Percentiles rank a stretch among this genome's conserved stretches.
phyloP scores from a whole-genome alignment of 2,329 filamentous ascomycete species.

The Aaosphaeria pasadenensis region DNA sequence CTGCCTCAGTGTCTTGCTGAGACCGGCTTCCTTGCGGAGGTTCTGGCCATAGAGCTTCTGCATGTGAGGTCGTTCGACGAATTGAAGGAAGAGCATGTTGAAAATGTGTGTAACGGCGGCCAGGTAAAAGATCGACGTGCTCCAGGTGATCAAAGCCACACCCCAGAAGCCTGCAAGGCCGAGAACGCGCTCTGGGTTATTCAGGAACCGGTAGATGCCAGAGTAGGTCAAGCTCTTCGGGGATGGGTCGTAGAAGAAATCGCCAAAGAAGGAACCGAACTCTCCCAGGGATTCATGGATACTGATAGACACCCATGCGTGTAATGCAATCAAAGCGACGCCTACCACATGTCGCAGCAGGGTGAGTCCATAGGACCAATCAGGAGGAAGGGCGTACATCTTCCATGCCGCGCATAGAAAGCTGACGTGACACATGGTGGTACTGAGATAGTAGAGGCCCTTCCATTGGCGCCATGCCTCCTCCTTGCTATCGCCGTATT shows the following conservation, averaged over 20 bases:
- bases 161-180: slow-evolving; percentile 96
- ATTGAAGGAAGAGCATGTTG: slow-evolving; percentile 83
- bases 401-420: slow-evolving; percentile 94
- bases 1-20: slow-evolving; percentile 86
- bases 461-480: slow-evolving; percentile 99
- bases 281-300: slow-evolving; percentile 95
- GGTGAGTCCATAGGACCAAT: slow-evolving; percentile 85
- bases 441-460: slow-evolving; percentile 88
- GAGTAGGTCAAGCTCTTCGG: slow-evolving; percentile 84
- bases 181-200: slow-evolving; percentile 93
- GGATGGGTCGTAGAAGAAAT: slow-evolving; percentile 93
- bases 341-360: slow-evolving; percentile 86
- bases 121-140: slow-evolving; percentile 78
- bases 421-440: slow-evolving; percentile 83
- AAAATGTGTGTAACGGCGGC: slow-evolving; percentile 83
- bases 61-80: slow-evolving; percentile 96
- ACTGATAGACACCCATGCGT: slow-evolving; percentile 88
- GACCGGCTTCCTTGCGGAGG: slow-evolving; percentile 80
- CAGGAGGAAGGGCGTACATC: slow-evolving; percentile 82
- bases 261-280: slow-evolving; percentile 98
- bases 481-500: slow-evolving; percentile 84
- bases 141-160: slow-evolving; percentile 89
- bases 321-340: slow-evolving; percentile 73
- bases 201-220: slow-evolving; percentile 96
- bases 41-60: slow-evolving; percentile 90